Conservation (phyloP, 225 moss, liverwort and hornwort genomes). For the Bryoerythrophyllum caledonicum region DNA sequence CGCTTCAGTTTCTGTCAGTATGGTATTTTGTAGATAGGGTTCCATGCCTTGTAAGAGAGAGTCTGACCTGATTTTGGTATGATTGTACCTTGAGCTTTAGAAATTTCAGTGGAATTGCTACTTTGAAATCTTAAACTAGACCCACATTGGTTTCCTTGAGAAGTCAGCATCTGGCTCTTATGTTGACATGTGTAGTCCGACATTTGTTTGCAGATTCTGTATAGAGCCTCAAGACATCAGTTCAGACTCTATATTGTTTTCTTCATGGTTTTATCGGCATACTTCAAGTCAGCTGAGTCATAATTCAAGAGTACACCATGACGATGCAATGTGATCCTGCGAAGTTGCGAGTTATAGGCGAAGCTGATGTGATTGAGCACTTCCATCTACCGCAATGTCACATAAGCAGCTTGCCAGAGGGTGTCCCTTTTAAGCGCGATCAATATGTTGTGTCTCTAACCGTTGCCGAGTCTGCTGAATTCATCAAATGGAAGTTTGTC, state of each 20-base stretch:
- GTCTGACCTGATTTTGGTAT: background rate
- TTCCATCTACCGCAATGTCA: constrained; percentile 26
- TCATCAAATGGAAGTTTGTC: background rate
- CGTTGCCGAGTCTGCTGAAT: background rate
- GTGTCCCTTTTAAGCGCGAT: background rate
- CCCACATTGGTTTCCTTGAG: background rate
- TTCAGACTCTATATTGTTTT: background rate
- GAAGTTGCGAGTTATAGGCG: background rate
- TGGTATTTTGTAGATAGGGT: background rate
- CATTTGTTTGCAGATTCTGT: background rate
- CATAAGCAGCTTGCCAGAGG: constrained; percentile 8
- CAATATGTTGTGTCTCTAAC: background rate
- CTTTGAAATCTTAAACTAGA: background rate
- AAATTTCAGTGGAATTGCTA: no score
- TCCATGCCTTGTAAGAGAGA: background rate
- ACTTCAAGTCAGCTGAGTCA: background rate
- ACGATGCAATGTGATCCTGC: background rate
- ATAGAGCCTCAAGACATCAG: background rate
- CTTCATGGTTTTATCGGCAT: background rate
- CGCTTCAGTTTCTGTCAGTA: background rate
- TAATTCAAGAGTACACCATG: constrained; percentile 12
- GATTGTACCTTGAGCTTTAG: background rate
- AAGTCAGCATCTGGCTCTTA: background rate
- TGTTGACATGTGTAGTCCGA: background rate
- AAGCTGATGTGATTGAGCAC: background rate